Evolutionary conservation across 1,139 yeast species (phyloP), one percentile per base, ranked within the genome.

Genomic region (Hyphopichia wangnamkhiaoensis): DNA sequence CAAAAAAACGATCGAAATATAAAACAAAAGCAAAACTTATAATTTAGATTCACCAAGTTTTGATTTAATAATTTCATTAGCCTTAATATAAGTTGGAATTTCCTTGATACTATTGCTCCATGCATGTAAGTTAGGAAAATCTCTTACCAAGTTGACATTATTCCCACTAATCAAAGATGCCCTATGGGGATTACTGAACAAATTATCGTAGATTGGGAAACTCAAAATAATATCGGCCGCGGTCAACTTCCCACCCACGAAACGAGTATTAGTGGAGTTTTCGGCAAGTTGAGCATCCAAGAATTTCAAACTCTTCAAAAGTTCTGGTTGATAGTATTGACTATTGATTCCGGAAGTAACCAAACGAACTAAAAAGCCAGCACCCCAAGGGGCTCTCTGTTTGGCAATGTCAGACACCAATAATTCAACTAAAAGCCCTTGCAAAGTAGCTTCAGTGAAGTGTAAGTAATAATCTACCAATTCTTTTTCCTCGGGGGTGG

Each of bases 381-480:
- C 39, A 1, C 64, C 63, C 38, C 55, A 65, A 2, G 74, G 74
- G 2, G 71, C 65, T 26, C 35, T 43, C n/a, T 45, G 24, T 28
- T 43, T 47, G 3, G 74, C 71, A 21, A 53, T 38, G 14, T 39
- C 32, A 31, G 59, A 54, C 17, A 70, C 62, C 33, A 68, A 53
- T 12, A 63, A 48, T 3, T 65, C 49, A 6, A 70, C 71, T 42
- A 66, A 52, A 21, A 48, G 46, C 3, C 65, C 61, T 48, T 69
- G 73, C 32, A 71, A 53, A 7, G 68, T 54, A 2, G 71, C 74
- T 49, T 71, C 76, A n/a, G 69, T 45, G 38, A 59, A 71, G 45
- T 68, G 70, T 34, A 65, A 57, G 48, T 54, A 69, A 50, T 66
- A 71, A 34, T 59, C 66, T 21, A 62, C 65, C 40, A 50, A 40